Percentiles rank a stretch among this genome's conserved stretches.
These are phyloP conservation scores for Protea cynaroides DNA, from an alignment of 164 flowering plant species.

Conservation along the genomic window DNA sequence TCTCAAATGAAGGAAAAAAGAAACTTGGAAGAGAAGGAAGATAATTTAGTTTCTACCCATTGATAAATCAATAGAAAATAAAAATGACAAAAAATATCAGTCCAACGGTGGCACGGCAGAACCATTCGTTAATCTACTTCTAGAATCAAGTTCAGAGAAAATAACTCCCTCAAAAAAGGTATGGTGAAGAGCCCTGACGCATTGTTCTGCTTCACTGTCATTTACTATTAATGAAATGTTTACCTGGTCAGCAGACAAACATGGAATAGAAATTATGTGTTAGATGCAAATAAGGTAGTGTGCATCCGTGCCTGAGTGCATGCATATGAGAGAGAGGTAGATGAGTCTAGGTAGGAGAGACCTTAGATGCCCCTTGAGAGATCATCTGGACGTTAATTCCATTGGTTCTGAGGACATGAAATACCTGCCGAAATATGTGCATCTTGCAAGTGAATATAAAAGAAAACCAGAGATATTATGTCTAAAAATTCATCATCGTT, in stretches of 20 bases:
- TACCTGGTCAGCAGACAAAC: constrained; percentile 34
- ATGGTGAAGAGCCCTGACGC: constrained; percentile 63
- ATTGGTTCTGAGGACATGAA: constrained; percentile 53
- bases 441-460: not conserved
- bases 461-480: no score
- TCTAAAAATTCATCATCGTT: no score
- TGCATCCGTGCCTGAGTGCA: no score
- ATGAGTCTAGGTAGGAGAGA: constrained; percentile 16
- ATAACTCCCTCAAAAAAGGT: constrained; percentile 53
- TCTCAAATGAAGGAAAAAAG: no score
- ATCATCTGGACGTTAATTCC: constrained; percentile 97
- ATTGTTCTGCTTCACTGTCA: constrained; percentile 70
- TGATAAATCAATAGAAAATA: no score
- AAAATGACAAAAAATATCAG: not conserved
- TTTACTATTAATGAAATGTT: constrained; percentile 80
- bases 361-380: constrained; percentile 99
- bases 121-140: constrained; percentile 17
- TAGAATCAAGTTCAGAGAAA: constrained; percentile 21
- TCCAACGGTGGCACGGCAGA: not conserved
- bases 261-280: no score
- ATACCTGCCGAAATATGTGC: constrained; percentile 43
- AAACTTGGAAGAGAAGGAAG: no score
- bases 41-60: no score
- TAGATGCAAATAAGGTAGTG: not conserved
- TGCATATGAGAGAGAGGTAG: not conserved